Conservation (phyloP, 164 flowering plant genomes). For the Saururus chinensis region DNA sequence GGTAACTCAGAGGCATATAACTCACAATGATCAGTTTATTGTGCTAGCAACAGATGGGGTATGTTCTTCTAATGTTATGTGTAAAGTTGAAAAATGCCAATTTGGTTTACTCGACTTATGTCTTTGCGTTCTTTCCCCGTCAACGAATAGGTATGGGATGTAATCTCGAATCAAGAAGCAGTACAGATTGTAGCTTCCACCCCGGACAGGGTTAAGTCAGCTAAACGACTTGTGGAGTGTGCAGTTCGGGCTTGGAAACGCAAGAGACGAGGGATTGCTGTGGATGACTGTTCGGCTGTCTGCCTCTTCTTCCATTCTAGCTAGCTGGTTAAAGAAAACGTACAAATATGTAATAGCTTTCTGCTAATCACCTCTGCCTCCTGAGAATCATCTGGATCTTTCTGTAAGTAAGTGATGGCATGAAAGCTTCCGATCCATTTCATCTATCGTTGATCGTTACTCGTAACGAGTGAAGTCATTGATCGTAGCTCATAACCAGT, state of each 20-base stretch:
- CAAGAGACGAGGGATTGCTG: constrained; percentile 53
- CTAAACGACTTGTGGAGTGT: constrained; percentile 57
- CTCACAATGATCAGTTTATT: constrained; percentile 53
- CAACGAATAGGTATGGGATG: constrained; percentile 80
- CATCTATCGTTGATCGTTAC: too few relatives aligned
- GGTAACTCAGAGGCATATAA: constrained; percentile 60
- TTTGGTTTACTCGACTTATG: neutral
- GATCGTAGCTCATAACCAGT: too few relatives aligned
- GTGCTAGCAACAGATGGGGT: constrained; percentile 94
- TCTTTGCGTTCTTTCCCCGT: neutral
- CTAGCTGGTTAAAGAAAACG: neutral
- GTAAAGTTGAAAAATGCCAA: neutral
- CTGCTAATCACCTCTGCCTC: too few relatives aligned
- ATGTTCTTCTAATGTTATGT: constrained; percentile 10
- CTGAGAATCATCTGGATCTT: too few relatives aligned
- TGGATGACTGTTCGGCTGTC: constrained; percentile 89
- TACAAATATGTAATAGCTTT: too few relatives aligned
- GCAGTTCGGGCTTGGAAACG: constrained; percentile 71
- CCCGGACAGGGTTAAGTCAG: constrained; percentile 50
- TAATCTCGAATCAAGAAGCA: constrained; percentile 86
- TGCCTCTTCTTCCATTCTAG: constrained; percentile 70
- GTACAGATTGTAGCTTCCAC: constrained; percentile 64
- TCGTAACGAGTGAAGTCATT: too few relatives aligned
- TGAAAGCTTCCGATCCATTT: too few relatives aligned
- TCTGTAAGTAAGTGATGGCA: too few relatives aligned